Base-by-base conservation (phyloP, 2,329 filamentous ascomycete genomes). In the Clonostachys rosea region DNA sequence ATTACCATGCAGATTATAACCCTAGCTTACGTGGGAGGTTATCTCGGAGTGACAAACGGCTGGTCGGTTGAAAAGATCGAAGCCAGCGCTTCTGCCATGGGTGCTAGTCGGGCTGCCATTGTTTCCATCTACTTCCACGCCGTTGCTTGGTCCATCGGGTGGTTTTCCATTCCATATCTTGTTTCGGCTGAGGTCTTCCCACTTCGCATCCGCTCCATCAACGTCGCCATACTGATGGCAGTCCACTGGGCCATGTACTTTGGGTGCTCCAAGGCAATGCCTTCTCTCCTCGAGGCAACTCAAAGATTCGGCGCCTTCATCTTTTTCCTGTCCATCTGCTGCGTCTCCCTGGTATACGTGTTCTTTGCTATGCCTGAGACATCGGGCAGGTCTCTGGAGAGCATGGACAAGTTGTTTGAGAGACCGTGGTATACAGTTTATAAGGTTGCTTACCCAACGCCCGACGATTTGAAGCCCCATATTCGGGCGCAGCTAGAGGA, bases 161-260 rank as follows among this genome's bases (percentile, higher is more conserved):
- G 68, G 68, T 73, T 73, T 50, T 64, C 61, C 0, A 68, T 73
- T 13, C 69, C 70, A 5, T 74, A 74, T 45, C 56, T 73, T 3
- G 61, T 74, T n/a, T 68, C 65, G 4, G 66, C 70, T 1, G 70
- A 75, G 52, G 64, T 73, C 1, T 72, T 73, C 34, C 70, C 69
- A 1, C 57, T 72, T 0, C 58, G 64, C 2, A 67, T 74, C 13
- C 64, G 71, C 4, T 66, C 66, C 1, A 55, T 71, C 18, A 66
- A 65, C 11, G 62, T 68, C 0, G 67, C 68, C 1, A 57, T 73
- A 7, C 55, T 69, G 5, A 73, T 73, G 68, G 67, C 65, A 14
- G 65, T 72, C 30, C 69, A 74, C 20, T 74, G 61, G 61, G 59
- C 56, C 0, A 60, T 60, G 20, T 64, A 65, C 46, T 66, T 65